Evolutionary conservation across 2,329 filamentous ascomycete genomes (phyloP).

Genomic region (Penicillium sumatraense): DNA sequence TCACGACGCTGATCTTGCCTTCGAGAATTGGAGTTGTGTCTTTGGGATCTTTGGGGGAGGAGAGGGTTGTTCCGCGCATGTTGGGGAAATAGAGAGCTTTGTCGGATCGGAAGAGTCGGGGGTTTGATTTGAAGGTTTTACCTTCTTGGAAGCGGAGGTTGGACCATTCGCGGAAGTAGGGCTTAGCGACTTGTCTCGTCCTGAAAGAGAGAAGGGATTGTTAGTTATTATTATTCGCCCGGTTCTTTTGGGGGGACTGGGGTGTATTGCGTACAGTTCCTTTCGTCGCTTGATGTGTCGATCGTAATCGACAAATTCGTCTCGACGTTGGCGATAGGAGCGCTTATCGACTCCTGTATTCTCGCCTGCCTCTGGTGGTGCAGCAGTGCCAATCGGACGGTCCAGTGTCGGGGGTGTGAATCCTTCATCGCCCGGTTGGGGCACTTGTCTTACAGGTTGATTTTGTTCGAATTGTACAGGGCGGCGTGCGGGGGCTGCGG

Average conservation of each 20-base stretch:
- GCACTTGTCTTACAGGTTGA: constrained; percentile 17
- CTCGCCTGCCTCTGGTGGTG: constrained; percentile 75
- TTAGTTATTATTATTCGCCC: constrained; percentile 2
- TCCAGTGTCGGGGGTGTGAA: constrained; percentile 60
- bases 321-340: constrained; percentile 68
- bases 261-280: constrained; percentile 64
- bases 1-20: constrained; percentile 77
- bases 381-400: constrained; percentile 80
- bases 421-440: constrained; percentile 42
- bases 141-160: constrained; percentile 82
- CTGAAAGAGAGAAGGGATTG: constrained; percentile 46
- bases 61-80: constrained; percentile 77
- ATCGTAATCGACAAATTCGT: constrained; percentile 83
- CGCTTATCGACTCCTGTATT: constrained; percentile 79
- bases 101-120: constrained; percentile 80
- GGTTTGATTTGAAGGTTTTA: constrained; percentile 88
- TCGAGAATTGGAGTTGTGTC: constrained; percentile 78
- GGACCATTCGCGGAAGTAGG: constrained; percentile 95
- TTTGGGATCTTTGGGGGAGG: constrained; percentile 57
- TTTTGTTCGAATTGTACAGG: constrained; percentile 36
- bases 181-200: constrained; percentile 75
- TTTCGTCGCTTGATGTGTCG: constrained; percentile 79
- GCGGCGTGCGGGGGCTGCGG: constrained; percentile 11
- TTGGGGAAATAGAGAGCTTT: constrained; percentile 93
- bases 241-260: neutral